Percentiles rank a stretch among this genome's conserved stretches.
These are phyloP conservation scores for Carex kokanica DNA, from an alignment of 176 grass and related monocot genomes.

Conservation along the genomic window DNA sequence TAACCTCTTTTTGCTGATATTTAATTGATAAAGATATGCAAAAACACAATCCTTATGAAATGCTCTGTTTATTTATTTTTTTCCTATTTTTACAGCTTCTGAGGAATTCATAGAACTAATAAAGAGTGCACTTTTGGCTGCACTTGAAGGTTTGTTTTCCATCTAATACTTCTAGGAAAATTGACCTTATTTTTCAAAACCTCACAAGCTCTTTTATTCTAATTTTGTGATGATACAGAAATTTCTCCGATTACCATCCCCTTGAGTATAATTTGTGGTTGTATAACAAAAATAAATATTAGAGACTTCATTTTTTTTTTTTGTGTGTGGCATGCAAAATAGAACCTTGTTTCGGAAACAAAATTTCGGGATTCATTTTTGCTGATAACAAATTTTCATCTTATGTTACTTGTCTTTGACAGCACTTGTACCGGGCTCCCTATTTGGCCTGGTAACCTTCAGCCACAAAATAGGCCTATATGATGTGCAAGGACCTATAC, in stretches of 20 bases:
- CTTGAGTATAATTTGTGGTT: neutral
- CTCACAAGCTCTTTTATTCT: neutral
- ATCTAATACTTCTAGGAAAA: neutral
- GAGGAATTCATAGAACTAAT: slow-evolving; percentile 93
- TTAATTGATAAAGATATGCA: slow-evolving; percentile 22
- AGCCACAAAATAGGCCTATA: slow-evolving; percentile 97
- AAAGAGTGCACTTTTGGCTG: slow-evolving; percentile 84
- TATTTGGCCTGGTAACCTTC: slow-evolving; percentile 91
- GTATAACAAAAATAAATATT: neutral
- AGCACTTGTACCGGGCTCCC: slow-evolving; percentile 82
- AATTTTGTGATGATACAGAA: neutral
- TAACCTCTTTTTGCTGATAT: slow-evolving; percentile 7
- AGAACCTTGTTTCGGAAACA: neutral
- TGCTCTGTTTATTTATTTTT: neutral
- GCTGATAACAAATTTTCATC: neutral
- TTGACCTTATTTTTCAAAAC: neutral
- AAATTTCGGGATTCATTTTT: slow-evolving; percentile 15
- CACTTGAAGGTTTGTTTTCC: slow-evolving; percentile 71
- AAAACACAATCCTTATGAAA: neutral
- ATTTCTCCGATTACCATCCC: neutral
- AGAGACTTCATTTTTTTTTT: slow-evolving; percentile 21
- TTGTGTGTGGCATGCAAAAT: neutral
- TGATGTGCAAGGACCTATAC: slow-evolving; percentile 86
- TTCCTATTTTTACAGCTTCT: slow-evolving; percentile 53
- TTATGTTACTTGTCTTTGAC: slow-evolving; percentile 41